These are phyloP conservation scores for Eryngium alpinum DNA, from an alignment of 140 eudicot species.

Conservation along the genomic window DNA sequence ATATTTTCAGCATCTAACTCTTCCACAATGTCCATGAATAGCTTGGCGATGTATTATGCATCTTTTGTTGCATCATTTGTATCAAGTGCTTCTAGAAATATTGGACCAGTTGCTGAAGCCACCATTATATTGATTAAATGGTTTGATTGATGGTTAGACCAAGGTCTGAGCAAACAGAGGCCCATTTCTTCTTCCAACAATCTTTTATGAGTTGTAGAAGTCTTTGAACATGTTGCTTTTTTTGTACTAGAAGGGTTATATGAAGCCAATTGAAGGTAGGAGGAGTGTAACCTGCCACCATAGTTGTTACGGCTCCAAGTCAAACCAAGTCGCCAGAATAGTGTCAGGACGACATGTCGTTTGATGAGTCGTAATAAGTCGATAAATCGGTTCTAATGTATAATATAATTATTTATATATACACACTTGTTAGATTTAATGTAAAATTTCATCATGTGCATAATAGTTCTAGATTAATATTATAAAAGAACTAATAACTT, in stretches of 20 bases:
- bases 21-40: no score
- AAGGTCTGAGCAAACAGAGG: neutral
- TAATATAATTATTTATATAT: no score
- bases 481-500: no score
- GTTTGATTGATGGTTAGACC: neutral
- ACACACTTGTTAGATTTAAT: no score
- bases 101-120: neutral
- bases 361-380: no score
- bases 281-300: slow-evolving; percentile 1
- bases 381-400: no score
- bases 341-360: no score
- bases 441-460: no score
- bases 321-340: no score
- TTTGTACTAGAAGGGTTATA: neutral
- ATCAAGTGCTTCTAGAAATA: neutral
- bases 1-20: no score
- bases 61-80: neutral
- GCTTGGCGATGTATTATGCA: neutral
- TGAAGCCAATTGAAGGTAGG: neutral
- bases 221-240: neutral
- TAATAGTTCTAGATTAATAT: no score
- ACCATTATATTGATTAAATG: neutral
- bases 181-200: neutral
- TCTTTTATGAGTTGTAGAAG: neutral
- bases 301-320: no score